Evolutionary conservation across 352 stramenopile genomes (phyloP), one percentile per base, ranked within the genome.

Genomic region (Globisporangium cystogenes): DNA sequence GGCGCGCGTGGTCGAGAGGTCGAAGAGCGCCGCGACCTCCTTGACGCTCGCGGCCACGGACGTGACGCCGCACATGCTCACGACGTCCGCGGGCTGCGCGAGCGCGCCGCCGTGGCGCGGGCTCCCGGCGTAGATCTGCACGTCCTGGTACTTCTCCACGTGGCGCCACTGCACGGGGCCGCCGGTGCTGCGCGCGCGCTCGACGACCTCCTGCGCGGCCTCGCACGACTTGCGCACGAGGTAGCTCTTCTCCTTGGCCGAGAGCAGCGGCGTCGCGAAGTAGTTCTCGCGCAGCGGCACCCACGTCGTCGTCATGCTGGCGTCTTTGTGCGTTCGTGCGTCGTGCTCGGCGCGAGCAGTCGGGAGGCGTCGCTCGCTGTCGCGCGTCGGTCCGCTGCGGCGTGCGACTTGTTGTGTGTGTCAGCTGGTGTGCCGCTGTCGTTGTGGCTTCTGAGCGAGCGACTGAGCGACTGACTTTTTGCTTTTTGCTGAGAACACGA

Each of bases 171-270:
- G 57, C 40, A 93, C 75, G 8, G 82, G 77, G 0, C 82, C 82
- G 41, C 76, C 75, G 1, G 66, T 66, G 23, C 62, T 77, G 2
- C 79, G 76, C 43, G 77, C 77, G 56, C 82, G 82, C 55, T 87
- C 79, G 2, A 93, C 82, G 23, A 93, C 79, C 55, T 89, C 74
- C 51, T 86, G 77, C 16, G 82, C 79, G 21, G 82, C 78, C 51
- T 93, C 79, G 64, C 79, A 93, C 6, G 79, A 65, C 67, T 93
- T 93, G 57, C 79, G 82, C 46, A 93, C 77, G 7, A 93, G 65
- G 53, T 93, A 93, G 27, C 64, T 58, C 31, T 76, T 77, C 59
- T 93, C 82, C 36, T 82, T 76, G 2, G 67, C 27, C 1, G 79
- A 90, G 1, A 93, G 63, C 48, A 87, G 55, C 47, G 82, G 82